These are phyloP conservation scores for Botrytis pseudocinerea DNA, from an alignment of 2,329 filamentous ascomycete genomes.

Conservation along the genomic window DNA sequence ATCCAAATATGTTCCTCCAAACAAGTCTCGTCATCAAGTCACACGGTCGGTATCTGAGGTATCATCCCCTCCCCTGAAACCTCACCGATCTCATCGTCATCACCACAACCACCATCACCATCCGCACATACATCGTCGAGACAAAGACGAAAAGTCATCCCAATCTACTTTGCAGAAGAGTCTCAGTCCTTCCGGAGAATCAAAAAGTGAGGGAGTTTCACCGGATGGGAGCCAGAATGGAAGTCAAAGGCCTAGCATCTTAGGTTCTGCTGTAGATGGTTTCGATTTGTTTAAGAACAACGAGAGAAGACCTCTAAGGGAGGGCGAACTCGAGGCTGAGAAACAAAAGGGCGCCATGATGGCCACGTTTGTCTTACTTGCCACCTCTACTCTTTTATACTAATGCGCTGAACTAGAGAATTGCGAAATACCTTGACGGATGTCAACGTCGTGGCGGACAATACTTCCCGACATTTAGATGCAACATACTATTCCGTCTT, in stretches of 20 bases:
- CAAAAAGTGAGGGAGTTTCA: slow-evolving; percentile 46
- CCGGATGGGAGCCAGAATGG: slow-evolving; percentile 47
- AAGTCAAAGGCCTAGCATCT: slow-evolving; percentile 48
- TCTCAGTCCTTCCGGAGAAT: slow-evolving; percentile 24
- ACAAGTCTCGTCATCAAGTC: slow-evolving; percentile 51
- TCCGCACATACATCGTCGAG: slow-evolving; percentile 40
- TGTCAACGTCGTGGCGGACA: slow-evolving; percentile 60
- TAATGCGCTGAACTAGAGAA: slow-evolving; percentile 44
- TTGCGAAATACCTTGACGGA: slow-evolving; percentile 54
- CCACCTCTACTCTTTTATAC: slow-evolving; percentile 7
- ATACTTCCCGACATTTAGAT: slow-evolving; percentile 66
- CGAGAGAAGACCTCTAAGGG: slow-evolving; percentile 38
- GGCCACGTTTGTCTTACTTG: slow-evolving; percentile 44
- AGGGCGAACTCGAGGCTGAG: slow-evolving; percentile 47
- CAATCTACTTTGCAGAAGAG: slow-evolving; percentile 31
- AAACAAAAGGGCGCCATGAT: slow-evolving; percentile 44
- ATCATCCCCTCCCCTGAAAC: slow-evolving; percentile 28
- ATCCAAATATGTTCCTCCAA: slow-evolving; percentile 19
- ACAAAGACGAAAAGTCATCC: slow-evolving; percentile 40
- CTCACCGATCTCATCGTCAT: slow-evolving; percentile 44
- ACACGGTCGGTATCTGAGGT: slow-evolving; percentile 48
- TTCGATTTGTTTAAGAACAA: slow-evolving; percentile 20
- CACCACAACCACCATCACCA: slow-evolving; percentile 26
- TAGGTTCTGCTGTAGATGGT: slow-evolving; percentile 35
- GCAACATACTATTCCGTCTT: slow-evolving; percentile 73